Conservation (phyloP, 164 flowering plant species). For the Chimonanthus salicifolius region DNA sequence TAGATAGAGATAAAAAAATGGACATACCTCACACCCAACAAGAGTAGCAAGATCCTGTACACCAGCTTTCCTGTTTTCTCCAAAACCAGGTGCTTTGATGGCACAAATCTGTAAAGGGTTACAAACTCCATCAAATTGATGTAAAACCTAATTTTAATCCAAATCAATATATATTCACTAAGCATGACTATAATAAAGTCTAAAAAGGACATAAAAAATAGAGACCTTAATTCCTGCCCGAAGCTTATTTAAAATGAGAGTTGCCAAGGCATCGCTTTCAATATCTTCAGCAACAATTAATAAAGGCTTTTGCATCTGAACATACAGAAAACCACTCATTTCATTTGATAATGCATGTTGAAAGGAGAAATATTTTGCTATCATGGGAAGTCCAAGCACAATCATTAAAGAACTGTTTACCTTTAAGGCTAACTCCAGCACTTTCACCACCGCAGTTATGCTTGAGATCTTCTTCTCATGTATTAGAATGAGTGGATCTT, state of each 20-base stretch:
- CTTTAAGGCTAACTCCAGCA: slow-evolving; percentile 83
- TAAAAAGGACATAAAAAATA: neutral
- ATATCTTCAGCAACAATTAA: slow-evolving; percentile 90
- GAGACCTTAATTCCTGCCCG: slow-evolving; percentile 95
- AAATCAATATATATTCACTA: neutral
- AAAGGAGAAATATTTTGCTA: neutral
- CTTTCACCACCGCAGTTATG: slow-evolving; percentile 74
- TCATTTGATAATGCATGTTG: neutral
- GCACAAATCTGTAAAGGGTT: slow-evolving; percentile 63
- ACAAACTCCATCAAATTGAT: neutral
- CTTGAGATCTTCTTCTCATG: slow-evolving; percentile 88
- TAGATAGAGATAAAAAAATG: neutral
- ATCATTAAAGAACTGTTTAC: slow-evolving; percentile 37
- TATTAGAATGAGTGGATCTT: slow-evolving; percentile 79
- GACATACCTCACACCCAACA: slow-evolving; percentile 64
- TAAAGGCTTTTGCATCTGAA: slow-evolving; percentile 81
- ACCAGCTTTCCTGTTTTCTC: slow-evolving; percentile 80
- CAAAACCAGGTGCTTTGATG: slow-evolving; percentile 94
- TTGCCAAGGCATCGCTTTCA: slow-evolving; percentile 92
- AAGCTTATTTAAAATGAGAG: slow-evolving; percentile 81
- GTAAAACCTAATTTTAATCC: neutral
- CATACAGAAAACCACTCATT: neutral
- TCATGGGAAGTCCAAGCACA: neutral
- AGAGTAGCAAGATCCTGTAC: slow-evolving; percentile 83
- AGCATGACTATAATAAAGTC: too few species aligned